A percentile compares a stretch with the other conserved stretches of the same genome.
These are phyloP conservation scores for Moringa oleifera DNA, from an alignment of 345 rosid species.

Conservation along the genomic window DNA sequence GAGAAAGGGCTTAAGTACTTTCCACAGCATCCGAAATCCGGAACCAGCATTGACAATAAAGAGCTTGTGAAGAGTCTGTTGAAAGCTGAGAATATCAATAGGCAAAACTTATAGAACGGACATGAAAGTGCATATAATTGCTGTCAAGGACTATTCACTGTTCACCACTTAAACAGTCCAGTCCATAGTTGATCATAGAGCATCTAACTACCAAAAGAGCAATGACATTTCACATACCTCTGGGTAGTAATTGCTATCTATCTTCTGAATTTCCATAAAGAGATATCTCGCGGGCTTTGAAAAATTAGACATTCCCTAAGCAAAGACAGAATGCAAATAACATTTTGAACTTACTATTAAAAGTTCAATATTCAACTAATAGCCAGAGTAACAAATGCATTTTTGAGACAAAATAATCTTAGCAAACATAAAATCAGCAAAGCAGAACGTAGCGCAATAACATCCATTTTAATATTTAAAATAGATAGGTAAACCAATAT, in stretches of 20 bases:
- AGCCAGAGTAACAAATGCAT: no score
- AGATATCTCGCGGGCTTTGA: constrained; percentile 56
- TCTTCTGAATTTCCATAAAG: constrained; percentile 62
- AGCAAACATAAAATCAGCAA: background rate
- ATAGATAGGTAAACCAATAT: no score
- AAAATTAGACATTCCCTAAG: constrained; percentile 58
- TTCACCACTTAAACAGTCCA: background rate
- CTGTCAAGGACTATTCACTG: background rate
- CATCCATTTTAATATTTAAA: no score
- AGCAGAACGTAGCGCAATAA: no score
- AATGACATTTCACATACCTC: constrained; percentile 38
- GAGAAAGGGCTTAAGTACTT: constrained; percentile 44
- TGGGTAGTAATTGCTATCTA: constrained; percentile 64
- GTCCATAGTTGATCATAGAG: background rate
- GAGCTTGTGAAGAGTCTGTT: constrained; percentile 43
- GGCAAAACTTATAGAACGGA: constrained; percentile 3
- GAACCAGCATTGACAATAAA: constrained; percentile 64
- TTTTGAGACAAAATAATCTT: background rate
- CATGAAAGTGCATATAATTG: background rate
- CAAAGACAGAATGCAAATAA: constrained; percentile 20
- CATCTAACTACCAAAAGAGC: no score
- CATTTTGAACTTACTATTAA: constrained; percentile 9
- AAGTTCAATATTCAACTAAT: background rate
- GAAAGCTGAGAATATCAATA: background rate
- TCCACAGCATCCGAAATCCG: constrained; percentile 60